These are phyloP conservation scores for Kickxella alabastrina DNA, from an alignment of 192 early-diverging fungal genomes.

Conservation along the genomic window DNA sequence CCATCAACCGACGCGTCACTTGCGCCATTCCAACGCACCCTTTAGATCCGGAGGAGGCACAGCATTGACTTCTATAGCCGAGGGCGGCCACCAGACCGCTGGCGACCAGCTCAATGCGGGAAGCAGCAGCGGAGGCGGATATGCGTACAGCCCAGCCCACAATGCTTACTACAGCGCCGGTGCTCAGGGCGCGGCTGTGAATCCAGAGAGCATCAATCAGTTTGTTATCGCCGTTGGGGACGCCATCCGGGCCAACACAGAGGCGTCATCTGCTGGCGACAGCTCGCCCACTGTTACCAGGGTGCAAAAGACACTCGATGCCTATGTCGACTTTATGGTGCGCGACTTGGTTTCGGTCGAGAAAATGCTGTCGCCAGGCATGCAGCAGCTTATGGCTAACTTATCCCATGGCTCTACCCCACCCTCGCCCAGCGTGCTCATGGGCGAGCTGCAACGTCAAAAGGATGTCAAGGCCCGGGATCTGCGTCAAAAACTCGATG, in stretches of 20 bases:
- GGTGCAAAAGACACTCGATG: constrained; percentile 27
- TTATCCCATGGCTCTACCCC: constrained; percentile 15
- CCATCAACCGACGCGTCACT: too few species aligned
- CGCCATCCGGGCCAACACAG: constrained; percentile 5
- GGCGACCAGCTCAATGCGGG: too few species aligned
- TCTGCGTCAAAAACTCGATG: constrained; percentile 20
- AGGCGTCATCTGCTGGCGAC: neutral
- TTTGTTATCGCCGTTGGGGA: constrained; percentile 38
- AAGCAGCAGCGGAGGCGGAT: too few species aligned
- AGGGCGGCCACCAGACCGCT: too few species aligned
- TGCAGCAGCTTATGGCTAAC: constrained; percentile 38
- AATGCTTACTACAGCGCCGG: too few species aligned
- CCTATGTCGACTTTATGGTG: constrained; percentile 44
- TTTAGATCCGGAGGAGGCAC: too few species aligned
- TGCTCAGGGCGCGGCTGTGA: constrained; percentile 2
- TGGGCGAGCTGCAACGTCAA: constrained; percentile 25
- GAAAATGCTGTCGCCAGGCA: constrained; percentile 34
- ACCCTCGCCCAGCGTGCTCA: constrained; percentile 22
- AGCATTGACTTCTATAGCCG: too few species aligned
- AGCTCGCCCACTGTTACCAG: constrained; percentile 1
- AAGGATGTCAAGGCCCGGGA: constrained; percentile 6
- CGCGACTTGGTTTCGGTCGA: constrained; percentile 41
- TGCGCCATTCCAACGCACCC: too few species aligned
- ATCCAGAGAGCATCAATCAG: constrained; percentile 23
- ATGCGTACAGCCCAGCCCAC: too few species aligned